phyloP scores from a whole-genome alignment of 192 early-diverging fungal genomes.

The Rhizoclosmatium sp. region DNA sequence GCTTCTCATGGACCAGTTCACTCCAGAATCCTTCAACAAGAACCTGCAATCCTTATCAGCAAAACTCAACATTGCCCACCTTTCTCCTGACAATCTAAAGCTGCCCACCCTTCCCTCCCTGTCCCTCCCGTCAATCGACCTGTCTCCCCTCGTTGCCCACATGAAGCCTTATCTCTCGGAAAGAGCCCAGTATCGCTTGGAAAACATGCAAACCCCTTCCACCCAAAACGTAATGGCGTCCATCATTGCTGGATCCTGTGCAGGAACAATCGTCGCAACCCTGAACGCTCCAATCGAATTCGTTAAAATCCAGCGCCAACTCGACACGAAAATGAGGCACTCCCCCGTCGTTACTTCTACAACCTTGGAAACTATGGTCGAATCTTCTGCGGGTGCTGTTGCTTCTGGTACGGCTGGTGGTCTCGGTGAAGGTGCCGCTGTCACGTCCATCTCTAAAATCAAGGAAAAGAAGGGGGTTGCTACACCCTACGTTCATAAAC shows the following conservation, averaged over 20 bases:
- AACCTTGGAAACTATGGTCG: conserved; percentile 33
- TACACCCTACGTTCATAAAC: neutral
- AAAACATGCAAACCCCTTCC: conserved; percentile 19
- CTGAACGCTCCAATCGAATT: conserved; percentile 63
- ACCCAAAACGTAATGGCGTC: neutral
- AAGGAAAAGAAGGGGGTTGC: neutral
- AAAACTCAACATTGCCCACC: neutral
- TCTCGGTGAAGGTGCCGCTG: conserved; percentile 46
- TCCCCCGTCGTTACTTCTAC: conserved; percentile 7
- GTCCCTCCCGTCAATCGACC: neutral
- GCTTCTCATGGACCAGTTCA: conserved; percentile 43
- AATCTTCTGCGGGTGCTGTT: conserved; percentile 24
- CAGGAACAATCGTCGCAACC: conserved; percentile 52
- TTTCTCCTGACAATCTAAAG: neutral
- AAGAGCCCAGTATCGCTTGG: neutral
- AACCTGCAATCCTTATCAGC: neutral
- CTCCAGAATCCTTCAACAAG: neutral
- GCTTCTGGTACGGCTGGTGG: conserved; percentile 44
- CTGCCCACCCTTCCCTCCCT: neutral
- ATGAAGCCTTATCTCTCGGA: neutral
- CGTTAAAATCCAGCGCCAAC: conserved; percentile 59
- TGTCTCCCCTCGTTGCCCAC: neutral
- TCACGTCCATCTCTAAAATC: neutral
- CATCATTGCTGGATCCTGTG: conserved; percentile 44
- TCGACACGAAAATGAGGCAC: conserved; percentile 38